Conservation (phyloP, 2,329 filamentous ascomycete species). For the Ophiostoma himal-ulmi region DNA sequence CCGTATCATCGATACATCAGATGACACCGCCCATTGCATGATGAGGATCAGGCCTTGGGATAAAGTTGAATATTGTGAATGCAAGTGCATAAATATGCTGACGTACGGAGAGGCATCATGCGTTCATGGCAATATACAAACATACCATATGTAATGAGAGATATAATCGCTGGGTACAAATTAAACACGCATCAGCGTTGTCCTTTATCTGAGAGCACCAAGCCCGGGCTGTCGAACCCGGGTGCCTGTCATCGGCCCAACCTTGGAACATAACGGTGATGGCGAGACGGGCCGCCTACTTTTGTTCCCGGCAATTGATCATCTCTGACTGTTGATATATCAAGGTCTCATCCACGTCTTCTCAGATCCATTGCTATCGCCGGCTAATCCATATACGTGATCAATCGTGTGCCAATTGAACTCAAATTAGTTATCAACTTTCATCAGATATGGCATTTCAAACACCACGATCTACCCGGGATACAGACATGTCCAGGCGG, state of each 20-base stretch:
- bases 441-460: not conserved
- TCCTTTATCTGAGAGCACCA: no score
- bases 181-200: no score
- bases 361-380: no score
- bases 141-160: not conserved
- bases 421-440: not conserved
- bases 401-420: not conserved
- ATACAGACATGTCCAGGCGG: not conserved
- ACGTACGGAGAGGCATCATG: not conserved
- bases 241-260: no score
- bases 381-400: not conserved
- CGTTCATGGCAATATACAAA: not conserved
- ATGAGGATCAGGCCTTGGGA: not conserved
- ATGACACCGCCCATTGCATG: not conserved
- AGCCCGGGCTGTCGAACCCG: no score
- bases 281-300: no score
- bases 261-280: no score
- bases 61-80: not conserved
- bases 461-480: not conserved
- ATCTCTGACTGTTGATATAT: no score
- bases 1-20: not conserved
- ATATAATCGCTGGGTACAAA: no score
- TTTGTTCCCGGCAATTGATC: no score
- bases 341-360: no score
- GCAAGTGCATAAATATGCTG: not conserved